Evolutionary conservation across 441 rosid genomes (phyloP), one percentile per base, ranked within the genome.

Genomic region (Aleurites moluccanus): DNA sequence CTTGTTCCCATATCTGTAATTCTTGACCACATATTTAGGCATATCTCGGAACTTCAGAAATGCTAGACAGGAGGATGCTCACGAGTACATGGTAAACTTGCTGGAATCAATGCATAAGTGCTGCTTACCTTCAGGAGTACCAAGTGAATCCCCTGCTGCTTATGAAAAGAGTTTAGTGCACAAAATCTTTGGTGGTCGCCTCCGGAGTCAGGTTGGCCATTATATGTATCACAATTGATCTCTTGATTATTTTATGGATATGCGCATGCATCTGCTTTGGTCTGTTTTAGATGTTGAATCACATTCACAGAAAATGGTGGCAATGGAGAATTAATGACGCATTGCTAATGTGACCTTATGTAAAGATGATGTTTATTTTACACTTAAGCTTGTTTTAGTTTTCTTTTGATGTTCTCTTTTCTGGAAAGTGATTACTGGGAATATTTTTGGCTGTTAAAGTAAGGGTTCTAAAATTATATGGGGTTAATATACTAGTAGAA

Each of bases 61-160:
- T 67, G 83, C 89, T 28, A 83, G 97, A 73, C 97, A 93, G 77
- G 98, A 96, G 83, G 98, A 96, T 81, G 99, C 99, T 1, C 99
- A 96, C 56, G 99, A 96, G 63, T 93, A 90, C 85, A 93, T 96
- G 99, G 95, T 96, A 73, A 93, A 82, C 85, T 83, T 96, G 82
- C 87, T 96, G 66, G 99, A 96, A 81, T 93, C 97, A 38, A 96
- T 96, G 98, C 98, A 96, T 80, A 96, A 89, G 79, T 96, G 99
- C 77, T 93, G 96, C 91, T 84, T 96, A 73, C 97, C 99, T 62
- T 93, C 94, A 30, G 98, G 99, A 78, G 97, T 96, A 73, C 96
- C 93, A 18, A 93, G 90, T 25, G 93, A 93, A 82, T 96, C 99
- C 5, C 86, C 97, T 61, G 81, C 90, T 79, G 99, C 99, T 75